Conservation (phyloP, 805 yeast genomes). For the Maudiozyma bulderi region DNA sequence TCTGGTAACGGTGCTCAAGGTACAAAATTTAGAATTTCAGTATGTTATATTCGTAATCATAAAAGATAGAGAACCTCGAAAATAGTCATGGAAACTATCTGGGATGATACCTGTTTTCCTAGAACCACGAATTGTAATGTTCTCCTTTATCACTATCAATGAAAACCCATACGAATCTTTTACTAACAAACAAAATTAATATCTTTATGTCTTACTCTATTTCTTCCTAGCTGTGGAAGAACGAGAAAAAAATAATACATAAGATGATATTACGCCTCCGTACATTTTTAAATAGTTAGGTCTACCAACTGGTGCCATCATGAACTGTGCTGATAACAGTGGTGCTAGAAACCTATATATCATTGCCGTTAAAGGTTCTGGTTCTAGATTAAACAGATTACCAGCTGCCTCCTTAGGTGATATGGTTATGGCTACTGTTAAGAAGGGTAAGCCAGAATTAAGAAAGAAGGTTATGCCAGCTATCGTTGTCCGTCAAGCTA, state of each 20-base stretch:
- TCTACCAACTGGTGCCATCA: slow-evolving; percentile 98
- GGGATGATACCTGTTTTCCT: not conserved
- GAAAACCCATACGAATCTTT: not conserved
- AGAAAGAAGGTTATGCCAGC: slow-evolving; percentile 99
- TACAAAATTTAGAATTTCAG: slow-evolving; percentile 98
- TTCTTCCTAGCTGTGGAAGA: not conserved
- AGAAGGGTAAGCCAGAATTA: slow-evolving; percentile 99
- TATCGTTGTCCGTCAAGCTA: slow-evolving; percentile 96
- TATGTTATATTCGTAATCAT: slow-evolving; percentile 43
- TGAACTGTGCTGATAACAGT: slow-evolving; percentile 99
- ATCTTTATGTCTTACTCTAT: not conserved
- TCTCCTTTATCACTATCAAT: not conserved
- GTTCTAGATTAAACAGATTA: slow-evolving; percentile 99
- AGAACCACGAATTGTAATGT: not conserved
- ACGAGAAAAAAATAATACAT: not conserved
- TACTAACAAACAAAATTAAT: slow-evolving; percentile 1
- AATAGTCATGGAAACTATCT: not conserved
- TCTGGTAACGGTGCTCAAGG: slow-evolving; percentile 95
- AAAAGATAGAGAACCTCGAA: not conserved
- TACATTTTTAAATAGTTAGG: slow-evolving; percentile 57
- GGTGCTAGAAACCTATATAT: slow-evolving; percentile 99
- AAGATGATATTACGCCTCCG: not conserved
- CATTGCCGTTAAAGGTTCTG: slow-evolving; percentile 96
- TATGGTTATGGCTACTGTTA: slow-evolving; percentile 98
- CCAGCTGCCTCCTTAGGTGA: slow-evolving; percentile 99